Percentiles rank a stretch among this genome's conserved stretches.
Evolutionary conservation across 352 stramenopile genomes (phyloP).

Genomic region (Phytophthora tubulina): DNA sequence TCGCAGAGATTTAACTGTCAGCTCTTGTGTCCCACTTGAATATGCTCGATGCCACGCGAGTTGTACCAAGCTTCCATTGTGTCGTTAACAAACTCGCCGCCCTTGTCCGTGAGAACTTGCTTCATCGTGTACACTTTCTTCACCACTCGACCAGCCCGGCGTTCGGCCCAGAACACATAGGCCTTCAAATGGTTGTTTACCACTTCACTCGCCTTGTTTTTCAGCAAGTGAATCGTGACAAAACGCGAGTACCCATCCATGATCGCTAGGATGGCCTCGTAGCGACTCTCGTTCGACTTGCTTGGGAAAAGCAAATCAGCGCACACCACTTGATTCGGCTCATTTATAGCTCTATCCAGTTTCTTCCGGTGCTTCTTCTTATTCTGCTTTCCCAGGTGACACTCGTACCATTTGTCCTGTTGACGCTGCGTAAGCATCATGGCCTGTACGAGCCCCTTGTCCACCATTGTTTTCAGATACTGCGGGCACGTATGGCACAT

Average conservation of each 20-base stretch:
- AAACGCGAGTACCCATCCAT: conserved; percentile 24
- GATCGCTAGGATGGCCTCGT: conserved; percentile 9
- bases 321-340: conserved; percentile 25
- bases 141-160: not conserved
- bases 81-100: conserved; percentile 18
- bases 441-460: not conserved
- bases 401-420: conserved; percentile 1
- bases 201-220: not conserved
- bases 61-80: conserved; percentile 15
- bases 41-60: conserved; percentile 10
- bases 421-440: conserved; percentile 13
- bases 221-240: conserved; percentile 15
- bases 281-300: conserved; percentile 4
- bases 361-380: conserved; percentile 12
- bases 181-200: conserved; percentile 10
- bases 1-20: conserved; percentile 23
- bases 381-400: conserved; percentile 18
- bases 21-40: conserved; percentile 4
- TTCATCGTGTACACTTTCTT: not conserved
- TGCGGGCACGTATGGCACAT: conserved; percentile 3
- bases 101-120: conserved; percentile 16
- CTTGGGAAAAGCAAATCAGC: conserved; percentile 13
- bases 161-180: conserved; percentile 8
- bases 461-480: conserved; percentile 1
- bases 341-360: conserved; percentile 10